A percentile compares a stretch with the other conserved stretches of the same genome.
Conservation (phyloP, 192 early-diverging fungal species). For the Umbelopsis sp. region DNA sequence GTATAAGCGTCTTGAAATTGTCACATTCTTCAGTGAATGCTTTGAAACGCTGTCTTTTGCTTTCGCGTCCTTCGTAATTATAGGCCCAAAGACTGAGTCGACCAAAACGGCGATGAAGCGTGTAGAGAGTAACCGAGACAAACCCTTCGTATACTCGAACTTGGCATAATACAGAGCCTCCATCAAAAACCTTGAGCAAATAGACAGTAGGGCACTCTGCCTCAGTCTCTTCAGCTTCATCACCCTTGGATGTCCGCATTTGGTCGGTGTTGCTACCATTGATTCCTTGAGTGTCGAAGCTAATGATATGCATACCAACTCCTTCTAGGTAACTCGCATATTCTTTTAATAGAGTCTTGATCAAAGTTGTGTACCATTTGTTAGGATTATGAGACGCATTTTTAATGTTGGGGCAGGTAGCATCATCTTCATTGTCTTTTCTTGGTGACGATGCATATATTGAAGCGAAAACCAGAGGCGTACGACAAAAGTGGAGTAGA, state of each 20-base stretch:
- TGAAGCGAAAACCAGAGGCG: constrained; percentile 43
- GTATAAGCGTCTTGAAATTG: constrained; percentile 54
- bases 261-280: not conserved
- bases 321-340: constrained; percentile 54
- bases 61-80: constrained; percentile 4
- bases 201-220: constrained; percentile 49
- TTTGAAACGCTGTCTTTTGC: constrained; percentile 41
- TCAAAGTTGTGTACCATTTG: constrained; percentile 47
- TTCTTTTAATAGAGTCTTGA: constrained; percentile 44
- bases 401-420: not conserved
- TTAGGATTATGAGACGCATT: not conserved
- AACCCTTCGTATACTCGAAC: constrained; percentile 54
- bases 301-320: constrained; percentile 56
- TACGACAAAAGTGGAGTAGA: constrained; percentile 57
- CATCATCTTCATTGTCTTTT: constrained; percentile 9
- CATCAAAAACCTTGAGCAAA: constrained; percentile 53
- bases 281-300: constrained; percentile 45
- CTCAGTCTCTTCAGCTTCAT: constrained; percentile 12
- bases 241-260: not conserved
- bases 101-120: constrained; percentile 50
- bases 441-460: constrained; percentile 8
- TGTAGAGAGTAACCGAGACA: constrained; percentile 59
- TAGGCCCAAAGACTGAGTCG: constrained; percentile 26
- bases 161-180: constrained; percentile 62
- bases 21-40: constrained; percentile 55